These are phyloP conservation scores for Clarireedia homoeocarpa DNA, from an alignment of 2,329 filamentous ascomycete species.

Conservation along the genomic window DNA sequence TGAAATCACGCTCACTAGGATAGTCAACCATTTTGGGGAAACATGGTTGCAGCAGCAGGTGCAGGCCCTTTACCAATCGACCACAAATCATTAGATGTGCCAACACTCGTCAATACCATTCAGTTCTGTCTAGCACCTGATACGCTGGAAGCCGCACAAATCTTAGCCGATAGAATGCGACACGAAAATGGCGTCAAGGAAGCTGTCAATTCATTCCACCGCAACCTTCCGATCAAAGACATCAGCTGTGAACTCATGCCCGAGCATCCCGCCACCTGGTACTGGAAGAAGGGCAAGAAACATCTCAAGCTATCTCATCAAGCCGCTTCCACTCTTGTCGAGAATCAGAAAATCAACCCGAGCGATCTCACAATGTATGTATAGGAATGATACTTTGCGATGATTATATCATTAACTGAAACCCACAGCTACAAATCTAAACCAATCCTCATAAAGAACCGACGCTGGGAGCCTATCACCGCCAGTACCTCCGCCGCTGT, in stretches of 20 bases:
- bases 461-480: background rate
- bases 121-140: constrained; percentile 55
- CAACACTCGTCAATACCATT: constrained; percentile 61
- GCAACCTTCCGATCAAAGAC: constrained; percentile 53
- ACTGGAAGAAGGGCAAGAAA: constrained; percentile 38
- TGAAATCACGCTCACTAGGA: background rate
- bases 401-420: background rate
- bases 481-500: background rate
- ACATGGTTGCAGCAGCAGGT: constrained; percentile 54
- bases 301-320: constrained; percentile 53
- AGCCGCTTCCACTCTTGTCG: constrained; percentile 56
- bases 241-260: constrained; percentile 46
- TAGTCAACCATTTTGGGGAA: constrained; percentile 65
- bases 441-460: background rate
- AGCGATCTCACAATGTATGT: constrained; percentile 19
- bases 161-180: constrained; percentile 53
- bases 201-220: constrained; percentile 46
- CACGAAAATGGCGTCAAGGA: constrained; percentile 53
- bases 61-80: constrained; percentile 61
- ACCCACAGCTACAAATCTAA: background rate
- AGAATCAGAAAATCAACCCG: constrained; percentile 32
- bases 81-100: constrained; percentile 57
- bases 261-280: constrained; percentile 38
- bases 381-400: background rate
- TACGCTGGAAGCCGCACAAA: constrained; percentile 46